Percentiles rank a stretch among this genome's conserved stretches.
Conservation (phyloP, 306 rosid genomes). For the Medicago lupulina region DNA sequence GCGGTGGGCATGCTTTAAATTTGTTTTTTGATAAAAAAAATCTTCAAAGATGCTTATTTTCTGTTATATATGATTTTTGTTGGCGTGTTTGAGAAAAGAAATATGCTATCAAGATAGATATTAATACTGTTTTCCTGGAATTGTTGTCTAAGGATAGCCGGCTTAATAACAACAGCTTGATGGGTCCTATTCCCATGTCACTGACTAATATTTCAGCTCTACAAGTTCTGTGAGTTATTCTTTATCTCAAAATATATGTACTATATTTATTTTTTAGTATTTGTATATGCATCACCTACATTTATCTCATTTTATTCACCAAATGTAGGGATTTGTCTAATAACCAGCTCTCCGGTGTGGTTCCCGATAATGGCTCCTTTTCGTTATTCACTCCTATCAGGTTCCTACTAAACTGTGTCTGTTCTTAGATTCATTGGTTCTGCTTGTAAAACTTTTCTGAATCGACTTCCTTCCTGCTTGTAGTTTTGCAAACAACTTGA, state of each 20-base stretch:
- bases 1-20: not conserved
- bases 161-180: conserved; percentile 95
- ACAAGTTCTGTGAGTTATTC: conserved; percentile 90
- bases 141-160: conserved; percentile 84
- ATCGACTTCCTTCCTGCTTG: conserved; percentile 33
- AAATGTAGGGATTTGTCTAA: conserved; percentile 89
- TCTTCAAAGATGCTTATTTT: conserved; percentile 17
- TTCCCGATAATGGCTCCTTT: conserved; percentile 98
- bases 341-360: conserved; percentile 83
- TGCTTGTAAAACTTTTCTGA: conserved; percentile 37
- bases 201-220: conserved; percentile 90
- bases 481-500: conserved; percentile 97
- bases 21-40: not conserved
- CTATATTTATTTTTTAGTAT: conserved; percentile 22
- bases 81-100: conserved; percentile 15
- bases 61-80: conserved; percentile 13
- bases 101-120: conserved; percentile 33
- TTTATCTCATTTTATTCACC: conserved; percentile 12
- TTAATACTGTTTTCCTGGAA: conserved; percentile 47
- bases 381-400: conserved; percentile 98
- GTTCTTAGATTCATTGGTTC: conserved; percentile 29
- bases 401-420: conserved; percentile 44
- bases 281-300: conserved; percentile 23
- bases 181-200: conserved; percentile 92
- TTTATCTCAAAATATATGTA: conserved; percentile 16